phyloP scores from a whole-genome alignment of 495 filamentous ascomycete genomes.

The Emericellopsis terricola region DNA sequence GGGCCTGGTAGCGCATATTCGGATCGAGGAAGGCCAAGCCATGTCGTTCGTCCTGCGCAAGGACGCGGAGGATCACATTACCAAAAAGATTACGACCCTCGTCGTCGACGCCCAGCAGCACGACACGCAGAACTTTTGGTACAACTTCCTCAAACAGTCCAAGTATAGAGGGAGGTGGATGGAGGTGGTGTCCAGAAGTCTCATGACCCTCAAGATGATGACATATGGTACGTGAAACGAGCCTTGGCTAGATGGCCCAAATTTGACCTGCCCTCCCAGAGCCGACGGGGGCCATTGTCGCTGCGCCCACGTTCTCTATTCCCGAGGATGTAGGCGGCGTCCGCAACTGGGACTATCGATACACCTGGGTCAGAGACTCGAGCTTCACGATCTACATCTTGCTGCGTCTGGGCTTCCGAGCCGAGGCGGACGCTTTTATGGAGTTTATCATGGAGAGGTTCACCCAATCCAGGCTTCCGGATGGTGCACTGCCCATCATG shows the following conservation, averaged over 20 bases:
- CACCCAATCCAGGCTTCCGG: constrained; percentile 22
- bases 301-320: constrained; percentile 40
- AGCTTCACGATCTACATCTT: constrained; percentile 63
- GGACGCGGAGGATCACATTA: constrained; percentile 30
- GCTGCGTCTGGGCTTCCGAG: constrained; percentile 52
- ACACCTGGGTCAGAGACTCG: constrained; percentile 56
- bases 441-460: constrained; percentile 53
- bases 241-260: no score
- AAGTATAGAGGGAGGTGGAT: constrained; percentile 53
- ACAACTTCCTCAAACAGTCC: constrained; percentile 49
- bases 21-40: constrained; percentile 42
- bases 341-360: constrained; percentile 63
- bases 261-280: constrained; percentile 6
- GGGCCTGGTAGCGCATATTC: constrained; percentile 38
- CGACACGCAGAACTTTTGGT: constrained; percentile 49
- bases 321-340: constrained; percentile 54
- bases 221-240: constrained; percentile 25
- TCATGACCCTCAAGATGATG: constrained; percentile 54
- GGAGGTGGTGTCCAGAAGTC: constrained; percentile 45
- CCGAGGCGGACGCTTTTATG: constrained; percentile 58
- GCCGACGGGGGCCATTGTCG: constrained; percentile 30
- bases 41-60: constrained; percentile 48
- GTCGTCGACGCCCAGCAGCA: constrained; percentile 41
- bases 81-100: constrained; percentile 28
- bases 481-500: constrained; percentile 53